Conservation (phyloP, 257 asterid genomes). For the Jacaranda mimosifolia region DNA sequence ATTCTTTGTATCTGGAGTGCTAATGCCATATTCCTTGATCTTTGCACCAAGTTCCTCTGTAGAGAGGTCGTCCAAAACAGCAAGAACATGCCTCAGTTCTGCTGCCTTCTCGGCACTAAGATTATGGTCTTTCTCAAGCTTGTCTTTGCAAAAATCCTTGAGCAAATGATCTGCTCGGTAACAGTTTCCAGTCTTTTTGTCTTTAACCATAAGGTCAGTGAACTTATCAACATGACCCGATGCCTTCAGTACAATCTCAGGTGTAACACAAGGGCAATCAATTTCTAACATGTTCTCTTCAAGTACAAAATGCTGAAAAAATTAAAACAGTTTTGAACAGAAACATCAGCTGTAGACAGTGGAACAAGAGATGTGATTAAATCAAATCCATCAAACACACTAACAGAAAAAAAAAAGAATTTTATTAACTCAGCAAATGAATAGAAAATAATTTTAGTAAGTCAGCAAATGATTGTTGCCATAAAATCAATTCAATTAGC, state of each 20-base stretch:
- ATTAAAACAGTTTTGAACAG: slow-evolving; percentile 17
- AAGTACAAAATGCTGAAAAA: slow-evolving; percentile 72
- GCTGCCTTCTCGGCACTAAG: slow-evolving; percentile 54
- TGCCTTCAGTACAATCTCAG: slow-evolving; percentile 75
- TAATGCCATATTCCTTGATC: slow-evolving; percentile 70
- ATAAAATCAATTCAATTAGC: too few species aligned
- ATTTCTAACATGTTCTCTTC: slow-evolving; percentile 82
- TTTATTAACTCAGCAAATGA: not conserved
- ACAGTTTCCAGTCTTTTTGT: slow-evolving; percentile 71
- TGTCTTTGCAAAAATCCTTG: slow-evolving; percentile 76
- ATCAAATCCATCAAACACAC: not conserved
- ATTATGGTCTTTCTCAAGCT: slow-evolving; percentile 73
- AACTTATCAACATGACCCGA: slow-evolving; percentile 88
- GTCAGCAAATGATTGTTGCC: too few species aligned
- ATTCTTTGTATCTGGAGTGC: slow-evolving; percentile 79
- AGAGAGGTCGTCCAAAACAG: slow-evolving; percentile 74
- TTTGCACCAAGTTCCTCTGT: slow-evolving; percentile 73
- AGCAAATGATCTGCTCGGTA: slow-evolving; percentile 79
- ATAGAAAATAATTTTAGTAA: too few species aligned
- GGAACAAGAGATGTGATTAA: not conserved
- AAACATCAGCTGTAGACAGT: not conserved
- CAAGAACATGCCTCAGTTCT: slow-evolving; percentile 70
- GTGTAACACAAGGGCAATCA: slow-evolving; percentile 84
- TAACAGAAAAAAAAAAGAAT: not conserved
- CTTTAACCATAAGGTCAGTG: slow-evolving; percentile 87